Percentiles rank a stretch among this genome's conserved stretches.
Evolutionary conservation across 352 stramenopile genomes (phyloP).

Genomic region (Pythium coloratum): DNA sequence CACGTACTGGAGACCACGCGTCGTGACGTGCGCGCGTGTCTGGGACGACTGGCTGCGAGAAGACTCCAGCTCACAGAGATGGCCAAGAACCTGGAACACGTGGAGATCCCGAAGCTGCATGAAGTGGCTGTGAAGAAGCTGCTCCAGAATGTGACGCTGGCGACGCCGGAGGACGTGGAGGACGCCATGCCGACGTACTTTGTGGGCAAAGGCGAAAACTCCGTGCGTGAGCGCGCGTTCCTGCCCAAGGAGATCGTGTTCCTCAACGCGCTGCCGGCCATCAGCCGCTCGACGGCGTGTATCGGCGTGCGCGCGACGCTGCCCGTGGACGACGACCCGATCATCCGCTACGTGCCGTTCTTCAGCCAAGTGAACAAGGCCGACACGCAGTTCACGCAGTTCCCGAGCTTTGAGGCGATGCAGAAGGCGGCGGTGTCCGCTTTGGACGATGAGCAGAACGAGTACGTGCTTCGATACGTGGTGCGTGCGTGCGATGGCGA

Average conservation of each 20-base stretch:
- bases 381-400: slow-evolving; percentile 30
- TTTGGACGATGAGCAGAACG: slow-evolving; percentile 63
- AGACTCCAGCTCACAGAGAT: neutral
- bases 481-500: slow-evolving; percentile 36
- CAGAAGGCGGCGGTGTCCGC: slow-evolving; percentile 46
- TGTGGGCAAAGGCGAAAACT: slow-evolving; percentile 46
- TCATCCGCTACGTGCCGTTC: slow-evolving; percentile 75
- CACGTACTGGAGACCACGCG: slow-evolving; percentile 24
- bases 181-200: slow-evolving; percentile 38
- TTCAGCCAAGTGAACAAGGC: slow-evolving; percentile 38
- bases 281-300: slow-evolving; percentile 70
- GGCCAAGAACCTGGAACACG: neutral
- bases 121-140: slow-evolving; percentile 47
- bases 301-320: slow-evolving; percentile 50
- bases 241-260: slow-evolving; percentile 41
- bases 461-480: slow-evolving; percentile 67
- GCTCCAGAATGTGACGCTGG: slow-evolving; percentile 28
- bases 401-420: slow-evolving; percentile 35
- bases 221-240: slow-evolving; percentile 31
- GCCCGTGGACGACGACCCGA: slow-evolving; percentile 73
- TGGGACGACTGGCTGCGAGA: slow-evolving; percentile 8
- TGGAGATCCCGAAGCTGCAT: slow-evolving; percentile 45
- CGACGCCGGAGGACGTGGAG: slow-evolving; percentile 11
- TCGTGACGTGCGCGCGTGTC: slow-evolving; percentile 23
- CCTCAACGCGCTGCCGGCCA: slow-evolving; percentile 40